Evolutionary conservation across 129 eudicot species (phyloP), one percentile per base, ranked within the genome.

Genomic region (Artemisia argyi): DNA sequence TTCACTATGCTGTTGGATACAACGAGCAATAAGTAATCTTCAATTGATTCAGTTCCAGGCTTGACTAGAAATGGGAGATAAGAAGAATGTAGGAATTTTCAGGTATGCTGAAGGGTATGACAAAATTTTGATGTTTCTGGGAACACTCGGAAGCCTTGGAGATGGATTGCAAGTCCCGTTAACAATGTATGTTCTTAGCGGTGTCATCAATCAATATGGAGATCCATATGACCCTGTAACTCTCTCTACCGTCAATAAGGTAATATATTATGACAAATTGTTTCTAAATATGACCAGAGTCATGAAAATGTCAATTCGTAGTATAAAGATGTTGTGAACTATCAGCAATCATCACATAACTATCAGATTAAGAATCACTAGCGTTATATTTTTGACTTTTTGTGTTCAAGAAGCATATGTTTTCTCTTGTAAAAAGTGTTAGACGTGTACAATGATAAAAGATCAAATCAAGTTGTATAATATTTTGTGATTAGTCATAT

Each of bases 81-180:
- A 68, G 52, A 13, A 59, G 60, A 69, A 81, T 9, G 75, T 68
- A 35, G 89, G 92, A 42, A 86, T 89, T 32, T 89, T 89, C 65
- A 55, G 86, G 47, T 89, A 59, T 61, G 92, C 92, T 0, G 88
- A 89, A 68, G 69, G 85, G 80, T 16, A 19, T 56, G 92, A 89
- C 81, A 86, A 80, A 79, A 32, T 89, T 68, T 69, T 89, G 24
- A 89, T 89, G 96, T 70, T 86, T 66, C 66, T 81, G 16, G 96
- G 96, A 16, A 78, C 76, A n/a, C 66, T 89, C 48, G 96, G 96
- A 24, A 84, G 96, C 81, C 80, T 89, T 13, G 92, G 96, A 59
- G 96, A 89, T 84, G 96, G 96, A 51, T 20, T 84, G 69, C 92
- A 86, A 69, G 30, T 86, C 55, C 92, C 96, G 42, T 84, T 89